A percentile compares a stretch with the other conserved stretches of the same genome.
Conservation (phyloP, 1,139 yeast species). For the Blastobotrys proliferans region DNA sequence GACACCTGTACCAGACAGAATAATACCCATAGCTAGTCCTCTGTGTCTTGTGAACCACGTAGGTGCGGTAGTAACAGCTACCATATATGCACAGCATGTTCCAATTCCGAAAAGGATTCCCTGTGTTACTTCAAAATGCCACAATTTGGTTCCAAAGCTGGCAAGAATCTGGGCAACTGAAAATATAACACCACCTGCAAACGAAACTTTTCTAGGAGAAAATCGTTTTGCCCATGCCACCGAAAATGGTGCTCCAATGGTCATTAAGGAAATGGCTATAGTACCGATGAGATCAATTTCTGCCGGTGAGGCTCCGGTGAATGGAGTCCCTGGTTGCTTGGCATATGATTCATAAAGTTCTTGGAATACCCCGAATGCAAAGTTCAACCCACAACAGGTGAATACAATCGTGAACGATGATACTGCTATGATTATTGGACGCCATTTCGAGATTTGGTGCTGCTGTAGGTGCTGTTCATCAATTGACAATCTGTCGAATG, state of each 20-base stretch:
- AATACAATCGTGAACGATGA: too few species aligned
- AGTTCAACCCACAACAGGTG: constrained; percentile 24
- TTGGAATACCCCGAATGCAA: constrained; percentile 26
- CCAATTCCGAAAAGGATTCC: constrained; percentile 42
- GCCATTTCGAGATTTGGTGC: too few species aligned
- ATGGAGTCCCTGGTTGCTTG: constrained; percentile 21
- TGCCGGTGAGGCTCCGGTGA: constrained; percentile 17
- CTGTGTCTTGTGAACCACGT: constrained; percentile 38
- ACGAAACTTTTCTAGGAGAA: constrained; percentile 16
- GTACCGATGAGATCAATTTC: constrained; percentile 24
- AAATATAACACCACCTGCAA: constrained; percentile 17
- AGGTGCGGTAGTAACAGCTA: constrained; percentile 44
- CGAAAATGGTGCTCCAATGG: constrained; percentile 13
- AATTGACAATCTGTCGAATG: too few species aligned
- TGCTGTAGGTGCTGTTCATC: too few species aligned
- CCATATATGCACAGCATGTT: constrained; percentile 38
- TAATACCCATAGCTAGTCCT: constrained; percentile 43
- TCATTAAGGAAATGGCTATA: constrained; percentile 22
- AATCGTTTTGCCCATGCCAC: constrained; percentile 13
- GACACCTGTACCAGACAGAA: constrained; percentile 43
- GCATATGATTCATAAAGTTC: constrained; percentile 24
- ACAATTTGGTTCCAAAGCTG: constrained; percentile 38
- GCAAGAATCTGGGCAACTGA: constrained; percentile 22
- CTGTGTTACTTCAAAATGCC: constrained; percentile 38
- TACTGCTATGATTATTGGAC: too few species aligned